Base-by-base conservation (phyloP, 306 rosid species). In the Calophaca sinica region DNA sequence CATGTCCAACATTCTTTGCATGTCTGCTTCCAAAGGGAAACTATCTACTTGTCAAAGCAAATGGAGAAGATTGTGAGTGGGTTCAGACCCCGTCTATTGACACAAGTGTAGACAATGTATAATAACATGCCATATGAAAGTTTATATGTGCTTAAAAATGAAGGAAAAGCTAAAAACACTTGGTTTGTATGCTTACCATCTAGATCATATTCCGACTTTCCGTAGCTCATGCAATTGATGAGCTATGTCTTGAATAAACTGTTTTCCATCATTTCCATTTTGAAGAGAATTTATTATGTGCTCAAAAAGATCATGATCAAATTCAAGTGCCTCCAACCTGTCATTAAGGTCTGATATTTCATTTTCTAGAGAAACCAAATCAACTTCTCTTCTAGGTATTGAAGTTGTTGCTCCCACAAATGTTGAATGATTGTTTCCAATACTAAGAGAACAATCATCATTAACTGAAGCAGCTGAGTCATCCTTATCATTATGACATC, bases 291-390 rank as follows among this genome's bases (percentile, higher is more conserved):
- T 83, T 70, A 87, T 62, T 81, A 85, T 77, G 77, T 76, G 96
- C 65, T 82, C 93, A 31, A 90, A 88, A 84, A 93, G 90, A 75
- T 85, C 86, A 68, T 83, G 84, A 84, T 86, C 93, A 62, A 90
- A 84, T 80, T 93, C 93, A 4, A 93, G 83, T 14, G 93, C 90
- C 84, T 87, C 96, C 89, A 93, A 78, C 83, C 93, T 83, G 31
- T 86, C 93, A 71, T 83, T 75, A 54, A 93, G 93, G 78, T 87
- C 93, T 71, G 86, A 81, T 79, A 93, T 84, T 86, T 90, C 90
- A 72, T 84, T 78, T 71, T 85, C 91, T 73, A 90, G 81, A 88
- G 82, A 46, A 62, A 62, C 77, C 74, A 85, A 73, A 49, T 87
- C 84, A 58, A 57, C 53, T 75, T 76, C 80, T 68, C 68, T 65